phyloP scores from a whole-genome alignment of 257 asterid species.

The Catharanthus roseus region DNA sequence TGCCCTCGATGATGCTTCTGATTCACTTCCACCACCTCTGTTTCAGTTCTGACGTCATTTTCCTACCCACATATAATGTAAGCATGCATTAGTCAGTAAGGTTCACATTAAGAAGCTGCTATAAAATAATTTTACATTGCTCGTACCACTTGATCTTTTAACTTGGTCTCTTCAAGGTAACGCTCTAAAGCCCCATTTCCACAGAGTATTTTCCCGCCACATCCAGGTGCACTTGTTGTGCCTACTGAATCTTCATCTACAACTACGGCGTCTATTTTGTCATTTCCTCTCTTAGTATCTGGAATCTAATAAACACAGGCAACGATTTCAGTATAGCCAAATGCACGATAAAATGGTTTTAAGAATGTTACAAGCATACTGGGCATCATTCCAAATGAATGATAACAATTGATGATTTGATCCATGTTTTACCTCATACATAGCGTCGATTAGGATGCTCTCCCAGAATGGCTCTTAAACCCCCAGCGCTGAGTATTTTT shows the following conservation, averaged over 20 bases:
- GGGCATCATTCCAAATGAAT: neutral
- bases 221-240: conserved; percentile 41
- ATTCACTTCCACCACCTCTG: conserved; percentile 43
- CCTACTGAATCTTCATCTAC: conserved; percentile 83
- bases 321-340: neutral
- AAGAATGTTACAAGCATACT: neutral
- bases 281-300: conserved; percentile 54
- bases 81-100: neutral
- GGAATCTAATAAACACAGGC: conserved; percentile 51
- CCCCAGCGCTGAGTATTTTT: conserved; percentile 97
- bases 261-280: conserved; percentile 69
- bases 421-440: conserved; percentile 71
- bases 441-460: conserved; percentile 72
- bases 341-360: neutral
- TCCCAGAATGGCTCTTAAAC: conserved; percentile 81
- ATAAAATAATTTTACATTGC: neutral
- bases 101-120: neutral
- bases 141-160: conserved; percentile 40
- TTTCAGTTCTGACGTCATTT: conserved; percentile 27
- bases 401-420: neutral
- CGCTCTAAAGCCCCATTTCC: conserved; percentile 71
- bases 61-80: conserved; percentile 30
- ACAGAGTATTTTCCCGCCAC: conserved; percentile 71
- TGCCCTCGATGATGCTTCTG: conserved; percentile 65
- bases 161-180: conserved; percentile 40